Evolutionary conservation across 305 asterid genomes (phyloP), one percentile per base, ranked within the genome.

Genomic region (Vinca major): DNA sequence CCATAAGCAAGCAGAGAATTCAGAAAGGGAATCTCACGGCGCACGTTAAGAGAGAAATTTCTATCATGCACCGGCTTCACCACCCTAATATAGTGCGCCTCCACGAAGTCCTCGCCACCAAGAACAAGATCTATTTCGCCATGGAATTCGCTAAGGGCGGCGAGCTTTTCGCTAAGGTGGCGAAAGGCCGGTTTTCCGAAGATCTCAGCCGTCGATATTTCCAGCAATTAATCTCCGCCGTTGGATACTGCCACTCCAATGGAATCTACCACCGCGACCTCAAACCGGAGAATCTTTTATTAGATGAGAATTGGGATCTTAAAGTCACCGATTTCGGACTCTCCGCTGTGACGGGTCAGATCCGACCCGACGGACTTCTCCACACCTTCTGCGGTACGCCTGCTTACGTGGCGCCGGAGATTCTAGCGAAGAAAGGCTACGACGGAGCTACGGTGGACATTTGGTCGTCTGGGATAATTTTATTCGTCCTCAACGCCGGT

Each of bases 331-430:
- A 80, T 67, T 80, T 80, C 58, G 85, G 85, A 9, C 75, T 80
- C 71, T 78, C 82, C 50, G 85, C 85, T 5, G 56, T 78, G 44
- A 40, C 73, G 16, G 79, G 72, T 49, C 75, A 77, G 33, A 78
- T 66, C 64, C 62, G 73, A 33, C 78, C 75, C 64, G 85, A 80
- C 0, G 85, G 82, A 11, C 65, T 78, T 19, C 75, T 80, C 65
- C 85, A 75, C 65, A 80, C 85, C 7, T 67, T 80, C 9, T 80
- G 84, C n/a, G 84, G 84, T 36, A 80, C 84, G 51, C 84, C 82
- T 4, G 77, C 82, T 14, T 80, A 80, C 49, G 82, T 80, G 44
- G 82, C 84, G 17, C 84, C 84, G 4, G 84, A 80, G 51, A 82
- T 80, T 55, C 68, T 80, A 5, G 71, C 71, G 57, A 68, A 74